These are phyloP conservation scores for Pinus tabuliformis DNA, from an alignment of 75 land plant species.

Conservation along the genomic window DNA sequence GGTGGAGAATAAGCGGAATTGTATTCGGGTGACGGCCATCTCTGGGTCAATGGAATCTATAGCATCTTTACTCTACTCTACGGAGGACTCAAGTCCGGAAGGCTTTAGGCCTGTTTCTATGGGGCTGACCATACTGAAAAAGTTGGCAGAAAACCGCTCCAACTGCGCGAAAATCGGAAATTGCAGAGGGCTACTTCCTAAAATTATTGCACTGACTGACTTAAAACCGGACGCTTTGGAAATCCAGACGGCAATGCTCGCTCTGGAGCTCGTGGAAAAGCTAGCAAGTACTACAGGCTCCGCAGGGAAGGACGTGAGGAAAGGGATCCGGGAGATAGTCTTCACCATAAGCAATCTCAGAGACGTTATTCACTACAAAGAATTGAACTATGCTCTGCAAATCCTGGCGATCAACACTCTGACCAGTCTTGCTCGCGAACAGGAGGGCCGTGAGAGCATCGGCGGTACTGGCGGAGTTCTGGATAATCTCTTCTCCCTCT, in stretches of 20 bases:
- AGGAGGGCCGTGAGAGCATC: conserved; percentile 41
- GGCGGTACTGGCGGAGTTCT: conserved; percentile 76
- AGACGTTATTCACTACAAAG: conserved; percentile 10
- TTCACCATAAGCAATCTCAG: conserved; percentile 32
- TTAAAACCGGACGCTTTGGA: too few species aligned
- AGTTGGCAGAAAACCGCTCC: too few species aligned
- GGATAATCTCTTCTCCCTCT: conserved; percentile 7
- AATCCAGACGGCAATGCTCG: conserved; percentile 22
- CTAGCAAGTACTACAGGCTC: conserved; percentile 19
- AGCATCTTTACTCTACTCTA: too few species aligned
- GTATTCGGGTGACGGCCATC: too few species aligned
- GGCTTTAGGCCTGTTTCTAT: too few species aligned
- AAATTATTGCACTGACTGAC: too few species aligned
- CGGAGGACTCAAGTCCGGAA: too few species aligned
- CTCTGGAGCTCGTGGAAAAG: conserved; percentile 58
- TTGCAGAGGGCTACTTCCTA: too few species aligned
- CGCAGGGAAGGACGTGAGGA: conserved; percentile 46
- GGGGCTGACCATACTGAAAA: too few species aligned
- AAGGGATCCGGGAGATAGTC: conserved; percentile 62
- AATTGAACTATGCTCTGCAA: conserved; percentile 32
- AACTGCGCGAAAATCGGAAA: too few species aligned
- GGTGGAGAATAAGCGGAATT: background rate
- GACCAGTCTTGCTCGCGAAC: conserved; percentile 35
- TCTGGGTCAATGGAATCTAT: too few species aligned
- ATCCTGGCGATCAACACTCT: conserved; percentile 58